Conservation (phyloP, 345 rosid genomes). For the Salix exigua region DNA sequence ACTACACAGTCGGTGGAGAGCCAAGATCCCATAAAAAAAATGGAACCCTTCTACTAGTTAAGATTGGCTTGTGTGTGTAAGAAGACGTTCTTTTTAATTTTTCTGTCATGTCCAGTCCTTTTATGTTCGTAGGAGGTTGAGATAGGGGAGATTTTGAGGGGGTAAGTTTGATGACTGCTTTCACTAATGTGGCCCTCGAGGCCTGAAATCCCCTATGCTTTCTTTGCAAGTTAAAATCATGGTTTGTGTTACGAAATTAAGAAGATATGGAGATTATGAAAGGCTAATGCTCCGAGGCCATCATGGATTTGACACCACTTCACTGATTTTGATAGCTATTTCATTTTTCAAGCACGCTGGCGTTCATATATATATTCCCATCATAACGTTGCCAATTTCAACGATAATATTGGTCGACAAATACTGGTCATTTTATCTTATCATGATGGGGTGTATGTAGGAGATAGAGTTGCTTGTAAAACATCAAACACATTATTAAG, state of each 20-base stretch:
- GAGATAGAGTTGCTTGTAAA: not conserved
- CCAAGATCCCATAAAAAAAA: not conserved
- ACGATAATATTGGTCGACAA: constrained; percentile 18
- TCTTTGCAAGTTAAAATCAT: constrained; percentile 14
- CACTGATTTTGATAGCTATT: not conserved
- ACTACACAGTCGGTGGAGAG: constrained; percentile 10
- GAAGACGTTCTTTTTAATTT: constrained; percentile 8
- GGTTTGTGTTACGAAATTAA: constrained; percentile 27
- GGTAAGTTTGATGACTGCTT: constrained; percentile 24
- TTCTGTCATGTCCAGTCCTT: not conserved
- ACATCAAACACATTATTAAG: not conserved
- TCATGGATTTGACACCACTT: constrained; percentile 10
- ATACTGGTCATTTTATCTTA: not conserved
- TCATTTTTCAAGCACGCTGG: constrained; percentile 20
- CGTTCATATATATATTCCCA: not conserved
- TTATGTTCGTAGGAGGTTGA: constrained; percentile 19
- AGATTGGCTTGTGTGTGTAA: constrained; percentile 38
- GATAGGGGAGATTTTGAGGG: constrained; percentile 25
- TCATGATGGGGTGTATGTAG: not conserved
- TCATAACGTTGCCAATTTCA: not conserved
- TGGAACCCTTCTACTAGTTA: constrained; percentile 7
- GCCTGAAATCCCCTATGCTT: constrained; percentile 27
- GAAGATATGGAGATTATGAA: constrained; percentile 11
- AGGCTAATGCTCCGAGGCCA: constrained; percentile 6
- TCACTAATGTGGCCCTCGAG: constrained; percentile 8